Evolutionary conservation across 805 yeast genomes (phyloP), one percentile per base, ranked within the genome.

Genomic region (Zygosaccharomyces siamensis): DNA sequence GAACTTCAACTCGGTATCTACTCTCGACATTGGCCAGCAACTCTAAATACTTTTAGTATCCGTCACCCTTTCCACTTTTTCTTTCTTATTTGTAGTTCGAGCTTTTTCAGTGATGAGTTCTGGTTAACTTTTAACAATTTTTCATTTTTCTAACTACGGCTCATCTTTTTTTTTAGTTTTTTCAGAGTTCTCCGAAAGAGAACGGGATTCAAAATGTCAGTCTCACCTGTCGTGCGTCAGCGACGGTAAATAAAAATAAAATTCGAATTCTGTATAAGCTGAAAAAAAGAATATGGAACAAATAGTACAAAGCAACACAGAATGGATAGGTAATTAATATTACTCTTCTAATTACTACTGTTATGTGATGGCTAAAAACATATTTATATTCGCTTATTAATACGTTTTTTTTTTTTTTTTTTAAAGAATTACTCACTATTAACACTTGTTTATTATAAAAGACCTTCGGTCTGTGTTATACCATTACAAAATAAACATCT

Each of bases 401-500:
- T 31, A 10, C n/a, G 12, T 5, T 11, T 31, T 4, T 31, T 31
- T 11, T 14, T 33, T 10, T 33, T 5, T 10, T 14, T 18, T 21
- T 41, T 41, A 18, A 41, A 24, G 12, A 6, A 30, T 18, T 5
- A 14, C 28, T 28, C 3, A 30, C 12, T 20, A 6, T 23, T 23
- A 23, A 46, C 20, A 18, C 20, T n/a, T 3, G 33, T 30, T 11
- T 24, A 38, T 27, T 20, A 35, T 18, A 26, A 24, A 21, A 43
- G 43, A 16, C 49, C 44, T 11, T 39, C 32, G 11, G 64, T 61
- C 26, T 60, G 63, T 6, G 67, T 60, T 31, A 63, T 56, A 26
- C 51, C 49, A 33, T 59, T 59, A 49, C 70, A 66, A 47, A 66
- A 79, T 52, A 84, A 65, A 64, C 90, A 84, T 47, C 73, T 71